phyloP scores from a whole-genome alignment of 2,329 filamentous ascomycete species.

The Colletotrichum sp. region DNA sequence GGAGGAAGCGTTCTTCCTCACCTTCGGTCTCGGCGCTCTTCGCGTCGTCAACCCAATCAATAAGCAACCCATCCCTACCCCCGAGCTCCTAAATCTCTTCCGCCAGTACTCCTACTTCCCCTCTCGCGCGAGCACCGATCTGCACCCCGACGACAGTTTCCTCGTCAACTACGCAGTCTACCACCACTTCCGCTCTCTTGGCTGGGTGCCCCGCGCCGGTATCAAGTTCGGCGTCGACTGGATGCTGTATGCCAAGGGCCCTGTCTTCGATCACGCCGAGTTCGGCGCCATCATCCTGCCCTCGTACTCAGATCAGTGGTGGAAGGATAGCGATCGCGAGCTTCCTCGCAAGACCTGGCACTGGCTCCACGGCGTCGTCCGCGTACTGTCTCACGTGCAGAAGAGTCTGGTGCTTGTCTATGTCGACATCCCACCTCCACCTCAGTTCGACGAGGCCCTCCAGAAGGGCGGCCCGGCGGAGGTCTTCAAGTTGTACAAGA shows the following conservation, averaged over 20 bases:
- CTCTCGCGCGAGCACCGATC: constrained; percentile 46
- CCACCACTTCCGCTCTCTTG: constrained; percentile 93
- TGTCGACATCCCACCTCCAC: constrained; percentile 83
- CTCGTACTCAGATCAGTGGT: constrained; percentile 77
- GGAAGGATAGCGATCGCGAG: constrained; percentile 64
- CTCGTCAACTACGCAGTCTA: constrained; percentile 87
- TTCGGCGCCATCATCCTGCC: constrained; percentile 88
- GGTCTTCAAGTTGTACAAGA: constrained; percentile 71
- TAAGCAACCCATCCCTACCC: constrained; percentile 50
- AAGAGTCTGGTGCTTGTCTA: constrained; percentile 92
- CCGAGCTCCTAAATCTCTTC: constrained; percentile 69
- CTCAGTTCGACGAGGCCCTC: constrained; percentile 47
- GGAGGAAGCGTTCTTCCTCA: constrained; percentile 91
- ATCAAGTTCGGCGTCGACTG: constrained; percentile 96
- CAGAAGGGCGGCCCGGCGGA: constrained; percentile 61
- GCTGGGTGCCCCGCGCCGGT: constrained; percentile 91
- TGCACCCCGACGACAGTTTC: constrained; percentile 82
- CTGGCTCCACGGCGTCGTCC: constrained; percentile 87
- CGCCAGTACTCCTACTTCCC: constrained; percentile 75
- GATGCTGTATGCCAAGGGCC: constrained; percentile 90
- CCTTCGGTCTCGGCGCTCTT: constrained; percentile 79
- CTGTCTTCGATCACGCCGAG: constrained; percentile 93
- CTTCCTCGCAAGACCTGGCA: constrained; percentile 67
- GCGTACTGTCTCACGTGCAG: constrained; percentile 86
- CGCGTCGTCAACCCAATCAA: constrained; percentile 60